phyloP scores from a whole-genome alignment of 345 rosid species.

The Zanthoxylum bungeanum region DNA sequence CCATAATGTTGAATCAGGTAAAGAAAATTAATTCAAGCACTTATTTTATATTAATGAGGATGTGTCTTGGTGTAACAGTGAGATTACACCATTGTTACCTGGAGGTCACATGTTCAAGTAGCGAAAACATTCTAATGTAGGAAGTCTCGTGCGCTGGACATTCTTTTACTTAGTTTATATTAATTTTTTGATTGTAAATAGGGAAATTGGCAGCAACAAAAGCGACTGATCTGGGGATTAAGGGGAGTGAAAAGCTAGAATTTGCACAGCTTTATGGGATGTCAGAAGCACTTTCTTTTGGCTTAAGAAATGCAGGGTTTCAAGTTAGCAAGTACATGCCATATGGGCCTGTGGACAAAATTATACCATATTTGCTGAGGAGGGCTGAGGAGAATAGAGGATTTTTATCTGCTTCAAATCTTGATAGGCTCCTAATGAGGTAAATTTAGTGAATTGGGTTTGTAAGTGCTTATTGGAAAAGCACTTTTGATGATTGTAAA shows the following conservation, averaged over 20 bases:
- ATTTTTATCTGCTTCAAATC: constrained; percentile 53
- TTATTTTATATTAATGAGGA: no score
- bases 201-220: constrained; percentile 62
- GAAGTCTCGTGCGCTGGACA: no score
- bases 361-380: constrained; percentile 79
- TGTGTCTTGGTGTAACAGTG: no score
- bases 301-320: constrained; percentile 79
- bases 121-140: no score
- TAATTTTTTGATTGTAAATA: constrained; percentile 6
- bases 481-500: neutral
- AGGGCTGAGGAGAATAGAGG: constrained; percentile 96
- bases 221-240: constrained; percentile 67
- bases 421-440: constrained; percentile 75
- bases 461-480: neutral
- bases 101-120: no score
- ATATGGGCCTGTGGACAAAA: constrained; percentile 63
- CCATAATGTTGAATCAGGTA: constrained; percentile 85
- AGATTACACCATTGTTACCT: no score
- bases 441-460: constrained; percentile 10
- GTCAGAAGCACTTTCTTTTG: constrained; percentile 78
- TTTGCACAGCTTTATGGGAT: constrained; percentile 93
- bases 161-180: no score
- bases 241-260: constrained; percentile 47
- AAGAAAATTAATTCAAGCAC: no score
- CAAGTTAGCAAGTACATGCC: constrained; percentile 91